These are phyloP conservation scores for Sugiyamaella sp. DNA, from an alignment of 1,139 yeast species.

Conservation along the genomic window DNA sequence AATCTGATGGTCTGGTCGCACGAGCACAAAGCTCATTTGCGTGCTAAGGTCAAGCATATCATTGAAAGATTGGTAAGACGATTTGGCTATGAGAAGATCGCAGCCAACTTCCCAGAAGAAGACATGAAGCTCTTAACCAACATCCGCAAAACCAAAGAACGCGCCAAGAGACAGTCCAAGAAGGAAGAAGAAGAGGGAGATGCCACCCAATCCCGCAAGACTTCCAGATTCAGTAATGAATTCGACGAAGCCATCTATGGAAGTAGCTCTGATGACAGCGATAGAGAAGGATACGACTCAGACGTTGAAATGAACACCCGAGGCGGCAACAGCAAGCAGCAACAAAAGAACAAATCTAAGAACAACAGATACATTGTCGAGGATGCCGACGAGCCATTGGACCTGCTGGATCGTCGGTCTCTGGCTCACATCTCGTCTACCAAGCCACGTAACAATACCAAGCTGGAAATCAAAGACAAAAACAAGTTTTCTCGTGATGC, in stretches of 20 bases:
- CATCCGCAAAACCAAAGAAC: constrained; percentile 81
- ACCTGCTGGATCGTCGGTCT: constrained; percentile 82
- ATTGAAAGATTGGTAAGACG: constrained; percentile 88
- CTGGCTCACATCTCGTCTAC: constrained; percentile 86
- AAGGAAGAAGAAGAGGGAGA: constrained; percentile 33
- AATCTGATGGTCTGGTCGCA: constrained; percentile 91
- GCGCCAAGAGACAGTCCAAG: constrained; percentile 74
- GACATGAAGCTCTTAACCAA: constrained; percentile 81
- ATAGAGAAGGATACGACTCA: constrained; percentile 43
- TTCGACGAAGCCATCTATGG: constrained; percentile 76
- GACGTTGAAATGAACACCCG: constrained; percentile 31
- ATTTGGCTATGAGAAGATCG: constrained; percentile 82
- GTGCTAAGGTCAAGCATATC: constrained; percentile 87
- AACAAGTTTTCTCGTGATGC: constrained; percentile 56
- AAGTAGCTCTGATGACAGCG: constrained; percentile 44
- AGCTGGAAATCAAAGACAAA: constrained; percentile 49
- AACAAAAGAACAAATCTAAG: constrained; percentile 38
- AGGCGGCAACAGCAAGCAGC: constrained; percentile 35
- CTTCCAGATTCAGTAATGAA: constrained; percentile 67
- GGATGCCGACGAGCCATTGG: constrained; percentile 80
- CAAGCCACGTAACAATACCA: constrained; percentile 57
- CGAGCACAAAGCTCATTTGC: constrained; percentile 94
- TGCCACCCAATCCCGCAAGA: constrained; percentile 1
- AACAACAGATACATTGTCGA: constrained; percentile 67
- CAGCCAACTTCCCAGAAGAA: constrained; percentile 81